Percentiles rank a stretch among this genome's conserved stretches.
These are phyloP conservation scores for Spergularia bocconei DNA, from an alignment of 148 eudicot genomes.

Conservation along the genomic window DNA sequence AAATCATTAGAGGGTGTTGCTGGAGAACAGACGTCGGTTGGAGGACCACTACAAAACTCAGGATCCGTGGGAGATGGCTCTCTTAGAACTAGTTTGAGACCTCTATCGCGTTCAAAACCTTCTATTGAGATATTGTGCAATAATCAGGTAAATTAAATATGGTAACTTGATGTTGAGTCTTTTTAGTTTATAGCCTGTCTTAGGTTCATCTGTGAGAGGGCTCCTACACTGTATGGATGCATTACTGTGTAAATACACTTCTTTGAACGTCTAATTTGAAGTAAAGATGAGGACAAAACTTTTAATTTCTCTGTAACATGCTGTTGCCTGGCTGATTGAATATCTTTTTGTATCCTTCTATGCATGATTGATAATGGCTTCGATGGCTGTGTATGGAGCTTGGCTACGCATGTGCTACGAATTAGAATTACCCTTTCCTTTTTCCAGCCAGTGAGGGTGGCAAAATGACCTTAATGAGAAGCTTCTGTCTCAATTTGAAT, in stretches of 20 bases:
- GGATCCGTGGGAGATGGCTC: conserved; percentile 56
- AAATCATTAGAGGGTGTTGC: conserved; percentile 57
- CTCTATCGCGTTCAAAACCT: conserved; percentile 84
- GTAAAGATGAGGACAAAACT: not conserved
- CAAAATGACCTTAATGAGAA: not conserved
- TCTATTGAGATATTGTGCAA: conserved; percentile 88
- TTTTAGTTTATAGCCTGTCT: not conserved
- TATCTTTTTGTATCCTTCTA: not conserved
- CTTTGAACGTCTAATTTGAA: conserved; percentile 6
- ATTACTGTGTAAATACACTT: not conserved
- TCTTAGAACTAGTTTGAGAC: conserved; percentile 60
- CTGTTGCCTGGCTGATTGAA: not conserved
- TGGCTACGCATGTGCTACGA: not conserved
- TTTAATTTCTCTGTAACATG: not conserved
- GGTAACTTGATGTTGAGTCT: not conserved
- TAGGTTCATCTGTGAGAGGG: not conserved
- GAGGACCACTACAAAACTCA: conserved; percentile 54
- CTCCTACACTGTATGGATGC: not conserved
- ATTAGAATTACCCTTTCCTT: not conserved
- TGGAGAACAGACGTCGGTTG: conserved; percentile 57
- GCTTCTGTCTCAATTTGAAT: not conserved
- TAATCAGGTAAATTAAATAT: conserved; percentile 62
- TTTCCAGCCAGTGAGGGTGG: not conserved
- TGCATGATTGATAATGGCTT: not conserved
- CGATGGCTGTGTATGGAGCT: not conserved